Percentiles rank a stretch among this genome's conserved stretches.
These are phyloP conservation scores for Orbilia quercus DNA, from an alignment of 2,329 filamentous ascomycete genomes.

Conservation along the genomic window DNA sequence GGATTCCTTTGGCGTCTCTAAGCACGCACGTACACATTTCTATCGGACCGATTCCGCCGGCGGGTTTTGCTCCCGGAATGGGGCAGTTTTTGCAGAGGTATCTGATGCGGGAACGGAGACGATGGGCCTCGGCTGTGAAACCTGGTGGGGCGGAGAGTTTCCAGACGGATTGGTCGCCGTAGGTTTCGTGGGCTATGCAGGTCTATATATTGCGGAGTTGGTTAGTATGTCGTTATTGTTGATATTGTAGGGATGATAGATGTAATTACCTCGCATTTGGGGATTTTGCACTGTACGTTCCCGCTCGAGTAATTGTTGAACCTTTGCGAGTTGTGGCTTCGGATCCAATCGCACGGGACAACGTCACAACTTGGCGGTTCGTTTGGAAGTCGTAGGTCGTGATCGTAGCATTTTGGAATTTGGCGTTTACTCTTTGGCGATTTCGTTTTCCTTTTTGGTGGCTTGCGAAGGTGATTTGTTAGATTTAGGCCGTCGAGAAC, in stretches of 20 bases:
- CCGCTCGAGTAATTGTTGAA: conserved; percentile 46
- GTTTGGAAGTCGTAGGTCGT: conserved; percentile 27
- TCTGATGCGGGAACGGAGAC: conserved; percentile 47
- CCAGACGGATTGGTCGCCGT: conserved; percentile 45
- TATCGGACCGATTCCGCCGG: conserved; percentile 45
- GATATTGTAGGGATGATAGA: neutral
- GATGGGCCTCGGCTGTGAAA: conserved; percentile 42
- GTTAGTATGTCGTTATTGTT: neutral
- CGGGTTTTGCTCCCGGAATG: conserved; percentile 26
- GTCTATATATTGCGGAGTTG: conserved; percentile 9
- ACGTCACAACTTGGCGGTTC: conserved; percentile 28
- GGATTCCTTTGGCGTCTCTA: conserved; percentile 30
- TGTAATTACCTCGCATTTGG: conserved; percentile 43
- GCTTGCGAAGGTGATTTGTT: neutral
- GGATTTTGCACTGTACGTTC: conserved; percentile 40
- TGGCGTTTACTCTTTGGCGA: neutral
- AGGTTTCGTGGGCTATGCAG: conserved; percentile 49
- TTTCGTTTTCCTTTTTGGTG: conserved; percentile 1
- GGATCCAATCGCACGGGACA: conserved; percentile 53
- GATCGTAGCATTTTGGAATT: conserved; percentile 42
- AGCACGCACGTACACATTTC: conserved; percentile 50
- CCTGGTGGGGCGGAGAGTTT: conserved; percentile 21
- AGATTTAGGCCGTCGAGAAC: neutral
- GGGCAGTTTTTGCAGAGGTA: conserved; percentile 44
- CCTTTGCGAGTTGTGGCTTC: conserved; percentile 30